phyloP scores from a whole-genome alignment of 129 eudicot genomes.

The Helianthus tuberosus region DNA sequence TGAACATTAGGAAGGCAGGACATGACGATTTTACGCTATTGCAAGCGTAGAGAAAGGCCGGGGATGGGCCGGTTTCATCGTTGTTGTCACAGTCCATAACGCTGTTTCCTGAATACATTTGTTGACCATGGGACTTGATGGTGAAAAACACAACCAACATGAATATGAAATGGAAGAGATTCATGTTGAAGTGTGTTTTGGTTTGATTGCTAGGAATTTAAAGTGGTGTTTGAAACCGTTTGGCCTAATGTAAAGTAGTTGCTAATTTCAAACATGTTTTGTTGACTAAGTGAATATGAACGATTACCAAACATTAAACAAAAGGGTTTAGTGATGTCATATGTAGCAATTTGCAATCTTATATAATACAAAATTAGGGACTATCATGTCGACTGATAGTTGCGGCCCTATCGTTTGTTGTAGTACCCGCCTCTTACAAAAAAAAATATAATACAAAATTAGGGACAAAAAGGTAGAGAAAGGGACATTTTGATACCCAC shows the following conservation, averaged over 20 bases:
- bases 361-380: background rate
- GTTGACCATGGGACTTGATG: slow-evolving; percentile 40
- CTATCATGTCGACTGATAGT: too few species aligned
- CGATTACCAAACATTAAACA: slow-evolving; percentile 10
- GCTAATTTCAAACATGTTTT: slow-evolving; percentile 2
- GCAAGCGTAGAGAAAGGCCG: slow-evolving; percentile 67
- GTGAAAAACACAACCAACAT: slow-evolving; percentile 25
- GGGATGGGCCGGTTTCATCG: slow-evolving; percentile 47
- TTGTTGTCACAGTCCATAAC: slow-evolving; percentile 42
- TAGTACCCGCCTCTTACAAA: too few species aligned
- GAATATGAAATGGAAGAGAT: slow-evolving; percentile 20
- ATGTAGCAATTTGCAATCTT: slow-evolving; percentile 14
- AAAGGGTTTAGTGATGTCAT: slow-evolving; percentile 20
- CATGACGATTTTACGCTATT: slow-evolving; percentile 50
- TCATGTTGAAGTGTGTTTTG: slow-evolving; percentile 29
- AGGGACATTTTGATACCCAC: slow-evolving; percentile 13
- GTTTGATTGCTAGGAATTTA: slow-evolving; percentile 8
- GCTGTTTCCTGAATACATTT: slow-evolving; percentile 49
- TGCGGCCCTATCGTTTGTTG: too few species aligned
- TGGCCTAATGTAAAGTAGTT: slow-evolving; percentile 22
- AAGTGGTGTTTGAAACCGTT: slow-evolving; percentile 4
- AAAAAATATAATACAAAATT: too few species aligned
- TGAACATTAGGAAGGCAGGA: slow-evolving; percentile 52
- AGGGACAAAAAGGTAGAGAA: slow-evolving; percentile 1
- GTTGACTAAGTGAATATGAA: slow-evolving; percentile 35